A percentile compares a stretch with the other conserved stretches of the same genome.
These are phyloP conservation scores for Ascobolus immersus DNA, from an alignment of 495 filamentous ascomycete species.

Conservation along the genomic window DNA sequence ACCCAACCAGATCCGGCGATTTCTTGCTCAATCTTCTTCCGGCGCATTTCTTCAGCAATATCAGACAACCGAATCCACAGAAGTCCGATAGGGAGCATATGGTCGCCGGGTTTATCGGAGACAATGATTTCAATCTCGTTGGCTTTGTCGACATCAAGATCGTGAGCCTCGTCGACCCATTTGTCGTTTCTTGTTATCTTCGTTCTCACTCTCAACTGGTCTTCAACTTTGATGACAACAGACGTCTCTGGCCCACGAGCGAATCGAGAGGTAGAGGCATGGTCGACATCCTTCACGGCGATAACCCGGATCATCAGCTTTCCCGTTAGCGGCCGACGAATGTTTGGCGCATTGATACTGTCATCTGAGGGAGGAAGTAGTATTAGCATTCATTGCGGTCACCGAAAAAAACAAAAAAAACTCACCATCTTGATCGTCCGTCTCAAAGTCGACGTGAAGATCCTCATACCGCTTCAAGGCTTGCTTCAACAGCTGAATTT, in stretches of 20 bases:
- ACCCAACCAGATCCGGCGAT: conserved; percentile 83
- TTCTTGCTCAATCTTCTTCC: conserved; percentile 90
- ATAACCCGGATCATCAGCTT: conserved; percentile 65
- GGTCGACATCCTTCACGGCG: conserved; percentile 81
- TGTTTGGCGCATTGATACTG: conserved; percentile 79
- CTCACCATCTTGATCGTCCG: conserved; percentile 66
- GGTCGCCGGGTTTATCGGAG: conserved; percentile 78
- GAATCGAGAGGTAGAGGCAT: conserved; percentile 67
- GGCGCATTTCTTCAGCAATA: conserved; percentile 88
- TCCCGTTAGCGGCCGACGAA: conserved; percentile 79
- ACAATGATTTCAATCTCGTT: conserved; percentile 96
- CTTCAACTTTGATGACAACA: conserved; percentile 87
- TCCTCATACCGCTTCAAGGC: conserved; percentile 92
- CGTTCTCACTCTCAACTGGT: conserved; percentile 69
- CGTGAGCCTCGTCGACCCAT: conserved; percentile 78
- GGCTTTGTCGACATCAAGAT: conserved; percentile 83
- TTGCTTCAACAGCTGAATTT: conserved; percentile 87
- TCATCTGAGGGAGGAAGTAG: conserved; percentile 38
- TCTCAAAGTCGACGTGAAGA: conserved; percentile 83
- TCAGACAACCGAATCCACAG: conserved; percentile 92
- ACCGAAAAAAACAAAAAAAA: not conserved
- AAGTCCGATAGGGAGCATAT: conserved; percentile 78
- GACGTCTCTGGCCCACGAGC: conserved; percentile 81
- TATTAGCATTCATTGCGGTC: conserved; percentile 1
- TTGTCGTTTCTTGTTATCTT: conserved; percentile 61